Conservation (phyloP, 257 asterid genomes). For the Scutellaria minor region DNA sequence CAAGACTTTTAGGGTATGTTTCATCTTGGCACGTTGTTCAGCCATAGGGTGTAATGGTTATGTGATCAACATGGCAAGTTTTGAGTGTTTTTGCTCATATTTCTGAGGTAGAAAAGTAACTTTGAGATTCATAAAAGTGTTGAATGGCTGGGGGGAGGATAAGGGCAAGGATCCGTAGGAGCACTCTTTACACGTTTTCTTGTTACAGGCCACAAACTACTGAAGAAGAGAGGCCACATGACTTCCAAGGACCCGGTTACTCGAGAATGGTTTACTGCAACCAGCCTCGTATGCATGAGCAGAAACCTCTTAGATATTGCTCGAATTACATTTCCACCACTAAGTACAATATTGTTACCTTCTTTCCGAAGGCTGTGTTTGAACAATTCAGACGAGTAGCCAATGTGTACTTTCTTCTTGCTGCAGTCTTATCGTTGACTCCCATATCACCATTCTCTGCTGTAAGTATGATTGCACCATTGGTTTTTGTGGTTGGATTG, state of each 20-base stretch:
- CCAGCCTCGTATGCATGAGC: slow-evolving; percentile 76
- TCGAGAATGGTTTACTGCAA: slow-evolving; percentile 83
- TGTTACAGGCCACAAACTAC: slow-evolving; percentile 59
- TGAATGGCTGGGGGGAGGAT: slow-evolving; percentile 74
- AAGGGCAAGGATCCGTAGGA: slow-evolving; percentile 74
- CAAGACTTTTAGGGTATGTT: slow-evolving; percentile 17
- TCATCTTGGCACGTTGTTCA: slow-evolving; percentile 27
- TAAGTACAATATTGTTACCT: slow-evolving; percentile 80
- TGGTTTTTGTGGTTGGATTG: slow-evolving; percentile 89
- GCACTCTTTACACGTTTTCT: slow-evolving; percentile 80
- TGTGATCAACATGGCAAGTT: slow-evolving; percentile 37
- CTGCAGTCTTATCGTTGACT: slow-evolving; percentile 80
- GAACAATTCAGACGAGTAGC: slow-evolving; percentile 98
- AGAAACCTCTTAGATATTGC: slow-evolving; percentile 75
- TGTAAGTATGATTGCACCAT: slow-evolving; percentile 92
- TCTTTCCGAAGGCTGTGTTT: slow-evolving; percentile 90
- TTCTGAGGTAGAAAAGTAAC: slow-evolving; percentile 27
- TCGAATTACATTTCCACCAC: slow-evolving; percentile 90
- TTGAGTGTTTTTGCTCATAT: slow-evolving; percentile 38
- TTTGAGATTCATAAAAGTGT: slow-evolving; percentile 33
- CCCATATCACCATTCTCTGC: slow-evolving; percentile 87
- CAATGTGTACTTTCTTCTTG: slow-evolving; percentile 91
- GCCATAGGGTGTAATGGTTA: slow-evolving; percentile 29
- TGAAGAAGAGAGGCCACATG: slow-evolving; percentile 63
- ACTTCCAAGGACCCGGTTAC: slow-evolving; percentile 76